These are phyloP conservation scores for Naganishia vaughanmartiniae DNA, from an alignment of 768 basidiomycete species.

Conservation along the genomic window DNA sequence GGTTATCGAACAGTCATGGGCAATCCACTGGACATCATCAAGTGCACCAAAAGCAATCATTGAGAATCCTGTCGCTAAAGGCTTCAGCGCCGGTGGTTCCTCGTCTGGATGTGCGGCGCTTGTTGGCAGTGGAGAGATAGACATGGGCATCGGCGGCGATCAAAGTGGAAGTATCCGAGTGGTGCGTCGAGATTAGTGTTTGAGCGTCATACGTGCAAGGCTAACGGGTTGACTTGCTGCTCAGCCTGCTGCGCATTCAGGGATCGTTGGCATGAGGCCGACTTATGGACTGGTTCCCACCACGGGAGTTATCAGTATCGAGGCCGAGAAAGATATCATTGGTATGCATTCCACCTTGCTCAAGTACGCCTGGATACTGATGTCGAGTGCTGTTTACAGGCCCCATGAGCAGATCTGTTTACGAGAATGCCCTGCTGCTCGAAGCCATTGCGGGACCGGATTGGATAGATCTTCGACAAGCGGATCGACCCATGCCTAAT, in stretches of 20 bases:
- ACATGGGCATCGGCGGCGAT: conserved; percentile 58
- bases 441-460: conserved; percentile 57
- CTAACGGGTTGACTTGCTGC: not conserved
- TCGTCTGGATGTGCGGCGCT: conserved; percentile 56
- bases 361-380: not conserved
- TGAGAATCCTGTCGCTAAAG: conserved; percentile 55
- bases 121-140: conserved; percentile 54
- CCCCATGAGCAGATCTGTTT: conserved; percentile 50
- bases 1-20: conserved; percentile 42
- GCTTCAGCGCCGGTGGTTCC: conserved; percentile 56
- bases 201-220: too few species aligned
- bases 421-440: conserved; percentile 55
- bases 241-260: conserved; percentile 55
- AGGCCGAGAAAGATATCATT: conserved; percentile 55
- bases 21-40: conserved; percentile 53
- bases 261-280: conserved; percentile 56
- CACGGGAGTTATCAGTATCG: conserved; percentile 56
- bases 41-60: conserved; percentile 55
- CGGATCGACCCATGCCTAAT: conserved; percentile 51
- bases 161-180: conserved; percentile 57
- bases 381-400: not conserved
- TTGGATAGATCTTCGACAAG: conserved; percentile 56
- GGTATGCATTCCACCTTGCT: conserved; percentile 36
- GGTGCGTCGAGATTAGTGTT: conserved; percentile 32
- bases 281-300: conserved; percentile 58